Conservation (phyloP, 1,139 yeast genomes). For the Protomyces pachydermus region DNA sequence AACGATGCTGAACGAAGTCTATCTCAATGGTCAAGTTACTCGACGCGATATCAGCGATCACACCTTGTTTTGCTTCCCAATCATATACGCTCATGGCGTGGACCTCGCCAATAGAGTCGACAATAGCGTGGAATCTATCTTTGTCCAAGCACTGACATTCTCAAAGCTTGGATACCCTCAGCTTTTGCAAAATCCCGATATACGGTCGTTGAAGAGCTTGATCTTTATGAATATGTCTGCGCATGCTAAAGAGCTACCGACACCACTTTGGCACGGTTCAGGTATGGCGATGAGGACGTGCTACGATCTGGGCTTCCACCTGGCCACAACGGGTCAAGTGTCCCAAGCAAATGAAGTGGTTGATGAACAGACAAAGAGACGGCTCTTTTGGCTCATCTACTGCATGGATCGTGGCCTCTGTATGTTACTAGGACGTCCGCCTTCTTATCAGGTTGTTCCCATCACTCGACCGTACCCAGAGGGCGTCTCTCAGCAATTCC, state of each 20-base stretch:
- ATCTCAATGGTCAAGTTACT: conserved; percentile 5
- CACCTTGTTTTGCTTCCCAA: conserved; percentile 10
- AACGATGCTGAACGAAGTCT: conserved; percentile 8
- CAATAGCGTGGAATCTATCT: background rate
- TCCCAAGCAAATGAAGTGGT: background rate
- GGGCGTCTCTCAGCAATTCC: background rate
- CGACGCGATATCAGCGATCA: conserved; percentile 8
- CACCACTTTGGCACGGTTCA: conserved; percentile 11
- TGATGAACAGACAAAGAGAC: background rate
- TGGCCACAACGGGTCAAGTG: background rate
- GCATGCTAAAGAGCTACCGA: conserved; percentile 10
- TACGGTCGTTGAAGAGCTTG: conserved; percentile 1
- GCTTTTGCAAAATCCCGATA: background rate
- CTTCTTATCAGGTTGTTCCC: background rate
- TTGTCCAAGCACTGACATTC: background rate
- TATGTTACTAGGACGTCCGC: conserved; percentile 8
- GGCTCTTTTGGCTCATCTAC: conserved; percentile 18
- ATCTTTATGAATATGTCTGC: conserved; percentile 2
- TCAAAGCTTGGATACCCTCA: conserved; percentile 10
- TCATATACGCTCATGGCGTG: conserved; percentile 1
- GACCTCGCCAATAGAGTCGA: conserved; percentile 7
- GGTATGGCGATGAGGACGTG: conserved; percentile 13
- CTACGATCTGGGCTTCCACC: conserved; percentile 11
- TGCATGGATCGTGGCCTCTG: conserved; percentile 17
- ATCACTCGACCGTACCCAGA: conserved; percentile 13